Conservation (phyloP, 2,329 filamentous ascomycete species). For the Xylariales sp. region DNA sequence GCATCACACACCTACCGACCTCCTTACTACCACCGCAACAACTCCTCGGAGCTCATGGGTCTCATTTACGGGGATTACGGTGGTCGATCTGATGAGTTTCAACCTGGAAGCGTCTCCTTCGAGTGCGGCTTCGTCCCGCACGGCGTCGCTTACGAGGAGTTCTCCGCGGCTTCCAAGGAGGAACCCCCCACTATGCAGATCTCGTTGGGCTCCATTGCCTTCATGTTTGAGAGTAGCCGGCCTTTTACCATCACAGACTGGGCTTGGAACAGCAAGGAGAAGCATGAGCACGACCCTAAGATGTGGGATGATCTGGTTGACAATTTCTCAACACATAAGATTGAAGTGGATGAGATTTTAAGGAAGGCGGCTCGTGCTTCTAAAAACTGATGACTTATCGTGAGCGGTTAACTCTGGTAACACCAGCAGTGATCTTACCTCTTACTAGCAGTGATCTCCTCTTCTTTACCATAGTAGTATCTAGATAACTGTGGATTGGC, state of each 20-base stretch:
- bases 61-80: constrained; percentile 31
- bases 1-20: constrained; percentile 58
- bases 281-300: constrained; percentile 40
- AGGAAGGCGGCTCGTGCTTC: no score
- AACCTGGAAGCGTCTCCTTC: constrained; percentile 40
- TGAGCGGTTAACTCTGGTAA: no score
- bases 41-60: constrained; percentile 53
- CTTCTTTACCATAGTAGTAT: no score
- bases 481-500: no score
- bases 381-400: no score
- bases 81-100: constrained; percentile 33
- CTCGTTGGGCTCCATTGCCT: constrained; percentile 41
- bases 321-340: constrained; percentile 36
- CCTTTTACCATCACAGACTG: constrained; percentile 55
- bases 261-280: constrained; percentile 37
- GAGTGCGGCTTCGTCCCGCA: constrained; percentile 42
- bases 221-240: constrained; percentile 47
- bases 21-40: constrained; percentile 62
- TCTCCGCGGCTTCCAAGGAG: constrained; percentile 43
- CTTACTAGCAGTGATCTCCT: no score
- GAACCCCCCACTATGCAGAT: constrained; percentile 40
- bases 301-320: constrained; percentile 53
- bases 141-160: constrained; percentile 40
- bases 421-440: no score
- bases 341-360: constrained; percentile 7